Evolutionary conservation across 2,329 filamentous ascomycete genomes (phyloP).

Genomic region (Didymella sp.): DNA sequence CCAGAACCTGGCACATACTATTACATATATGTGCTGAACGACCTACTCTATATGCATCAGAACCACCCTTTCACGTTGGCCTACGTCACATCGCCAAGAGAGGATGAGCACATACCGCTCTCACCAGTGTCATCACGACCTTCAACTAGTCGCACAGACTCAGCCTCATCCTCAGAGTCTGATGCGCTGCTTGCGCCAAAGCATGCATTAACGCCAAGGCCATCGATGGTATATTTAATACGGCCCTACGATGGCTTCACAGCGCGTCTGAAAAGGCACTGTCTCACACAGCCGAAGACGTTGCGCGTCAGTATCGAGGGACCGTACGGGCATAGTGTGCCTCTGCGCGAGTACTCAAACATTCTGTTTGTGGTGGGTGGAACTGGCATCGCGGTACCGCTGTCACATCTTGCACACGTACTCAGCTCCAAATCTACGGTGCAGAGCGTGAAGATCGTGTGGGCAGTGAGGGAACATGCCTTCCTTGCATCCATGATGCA

Average conservation of each 20-base stretch:
- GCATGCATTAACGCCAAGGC: background rate
- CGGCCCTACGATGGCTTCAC: constrained; percentile 62
- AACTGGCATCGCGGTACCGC: constrained; percentile 44
- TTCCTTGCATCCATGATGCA: constrained; percentile 36
- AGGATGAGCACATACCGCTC: constrained; percentile 14
- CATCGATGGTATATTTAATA: constrained; percentile 56
- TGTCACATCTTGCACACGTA: constrained; percentile 39
- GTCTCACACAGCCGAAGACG: constrained; percentile 30
- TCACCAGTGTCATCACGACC: constrained; percentile 21
- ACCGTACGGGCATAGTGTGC: constrained; percentile 56
- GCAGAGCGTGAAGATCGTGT: constrained; percentile 39
- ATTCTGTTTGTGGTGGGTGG: constrained; percentile 49
- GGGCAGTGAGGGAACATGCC: constrained; percentile 44
- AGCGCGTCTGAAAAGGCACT: constrained; percentile 47
- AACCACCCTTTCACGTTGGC: constrained; percentile 58
- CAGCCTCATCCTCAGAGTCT: constrained; percentile 33
- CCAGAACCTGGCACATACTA: constrained; percentile 59
- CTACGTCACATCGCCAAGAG: constrained; percentile 22
- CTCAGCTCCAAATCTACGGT: constrained; percentile 24
- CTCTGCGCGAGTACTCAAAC: constrained; percentile 52
- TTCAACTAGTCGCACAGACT: constrained; percentile 16
- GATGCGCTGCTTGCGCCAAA: constrained; percentile 37
- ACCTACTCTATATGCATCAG: constrained; percentile 55
- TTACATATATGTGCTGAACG: constrained; percentile 56
- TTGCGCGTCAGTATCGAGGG: constrained; percentile 58